These are phyloP conservation scores for Paecilomyces variotii DNA, from an alignment of 2,329 filamentous ascomycete species.

Conservation along the genomic window DNA sequence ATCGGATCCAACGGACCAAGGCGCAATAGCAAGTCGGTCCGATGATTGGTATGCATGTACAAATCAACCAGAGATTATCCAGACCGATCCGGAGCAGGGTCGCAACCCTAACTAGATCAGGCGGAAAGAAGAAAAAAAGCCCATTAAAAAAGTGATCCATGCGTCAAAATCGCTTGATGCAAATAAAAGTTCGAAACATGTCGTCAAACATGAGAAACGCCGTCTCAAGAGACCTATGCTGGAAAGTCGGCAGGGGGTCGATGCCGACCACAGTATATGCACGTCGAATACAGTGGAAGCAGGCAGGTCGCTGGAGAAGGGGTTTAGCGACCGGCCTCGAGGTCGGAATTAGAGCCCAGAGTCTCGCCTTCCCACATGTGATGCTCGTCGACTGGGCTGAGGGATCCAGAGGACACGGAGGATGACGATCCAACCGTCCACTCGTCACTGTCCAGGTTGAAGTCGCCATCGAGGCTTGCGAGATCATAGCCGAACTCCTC, in stretches of 20 bases:
- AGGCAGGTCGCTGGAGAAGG: conserved; percentile 8
- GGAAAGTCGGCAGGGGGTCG: conserved; percentile 8
- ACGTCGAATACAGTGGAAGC: conserved; percentile 5
- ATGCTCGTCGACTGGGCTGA: conserved; percentile 55
- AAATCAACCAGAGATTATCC: conserved; percentile 16
- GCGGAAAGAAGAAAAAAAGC: conserved; percentile 15
- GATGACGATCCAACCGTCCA: conserved; percentile 86
- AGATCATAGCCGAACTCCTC: conserved; percentile 47
- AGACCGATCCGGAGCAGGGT: conserved; percentile 9
- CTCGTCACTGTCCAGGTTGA: conserved; percentile 66
- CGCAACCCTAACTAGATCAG: conserved; percentile 7
- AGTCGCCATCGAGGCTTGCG: conserved; percentile 48
- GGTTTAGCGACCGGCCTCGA: conserved; percentile 31
- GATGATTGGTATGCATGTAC: conserved; percentile 28
- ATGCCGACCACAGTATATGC: conserved; percentile 7
- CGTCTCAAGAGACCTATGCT: conserved; percentile 10
- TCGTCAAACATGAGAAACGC: conserved; percentile 30
- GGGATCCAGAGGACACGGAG: conserved; percentile 57
- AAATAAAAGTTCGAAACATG: conserved; percentile 25
- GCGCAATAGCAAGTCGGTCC: conserved; percentile 10
- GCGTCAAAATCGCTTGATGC: conserved; percentile 33
- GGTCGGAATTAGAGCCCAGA: conserved; percentile 28
- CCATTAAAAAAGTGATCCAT: conserved; percentile 27
- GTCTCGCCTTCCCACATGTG: conserved; percentile 39
- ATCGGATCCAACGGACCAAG: conserved; percentile 5